Base-by-base conservation (phyloP, 345 rosid genomes). In the Linum tenue region DNA sequence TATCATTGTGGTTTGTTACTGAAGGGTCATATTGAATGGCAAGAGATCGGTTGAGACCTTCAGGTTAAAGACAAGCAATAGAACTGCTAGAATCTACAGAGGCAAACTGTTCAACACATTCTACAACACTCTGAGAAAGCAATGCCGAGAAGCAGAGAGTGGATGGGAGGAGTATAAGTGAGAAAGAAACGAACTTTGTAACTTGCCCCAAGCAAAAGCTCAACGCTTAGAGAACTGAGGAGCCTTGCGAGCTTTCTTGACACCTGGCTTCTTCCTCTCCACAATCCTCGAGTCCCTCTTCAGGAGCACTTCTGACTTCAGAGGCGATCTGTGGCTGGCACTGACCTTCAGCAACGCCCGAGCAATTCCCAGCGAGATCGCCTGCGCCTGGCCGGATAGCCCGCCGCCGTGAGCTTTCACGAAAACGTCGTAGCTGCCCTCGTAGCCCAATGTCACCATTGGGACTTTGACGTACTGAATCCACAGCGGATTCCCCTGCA, bases 321-420 rank as follows among this genome's bases (percentile, higher is more conserved):
- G 71, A 44, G 97, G 90, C 0, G 73, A 22, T 75, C 96, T 83
- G 68, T 90, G 96, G 76, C 74, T 81, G 55, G 72, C 82, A 39
- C 89, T 92, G 55, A 92, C 90, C 83, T 88, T 92, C 3, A 90
- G 70, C 75, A 88, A 72, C 0, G 99, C 97, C 63, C 96, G 94
- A 56, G 99, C 99, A 53, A 92, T 64, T 66, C 96, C 97, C 0
- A 85, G 90, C 7, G 97, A 80, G 68, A 92, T 90, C 0, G 99
- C 97, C 77, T 92, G 99, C 62, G 97, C 97, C 78, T 92, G 97
- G 72, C 99, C 99, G 4, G 95, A 82, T 38, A 92, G 97, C 55
- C 97, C 97, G 0, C 97, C 97, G 1, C 97, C 98, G 60, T 86
- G 97, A 11, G 96, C 97, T 80, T 92, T 92, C 11, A 90, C 95